A percentile compares a stretch with the other conserved stretches of the same genome.
These are phyloP conservation scores for Phytopythium litorale DNA, from an alignment of 352 stramenopile species.

Conservation along the genomic window DNA sequence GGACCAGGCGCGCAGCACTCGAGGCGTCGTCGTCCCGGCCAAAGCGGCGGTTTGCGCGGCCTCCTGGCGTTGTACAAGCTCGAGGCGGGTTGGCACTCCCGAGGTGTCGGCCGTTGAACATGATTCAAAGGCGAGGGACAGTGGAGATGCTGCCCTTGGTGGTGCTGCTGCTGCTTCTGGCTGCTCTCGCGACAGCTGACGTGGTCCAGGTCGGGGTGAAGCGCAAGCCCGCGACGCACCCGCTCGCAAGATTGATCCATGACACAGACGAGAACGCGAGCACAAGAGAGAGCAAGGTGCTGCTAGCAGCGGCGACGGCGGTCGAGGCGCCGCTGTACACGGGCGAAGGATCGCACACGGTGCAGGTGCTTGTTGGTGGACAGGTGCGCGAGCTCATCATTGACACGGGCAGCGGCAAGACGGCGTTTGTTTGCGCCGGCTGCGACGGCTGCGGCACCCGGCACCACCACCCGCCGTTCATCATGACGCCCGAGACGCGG, in stretches of 20 bases:
- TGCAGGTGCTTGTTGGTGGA: constrained; percentile 55
- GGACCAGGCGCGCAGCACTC: background rate
- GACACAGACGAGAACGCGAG: too few relatives aligned
- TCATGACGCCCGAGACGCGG: constrained; percentile 36
- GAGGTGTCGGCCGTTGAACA: background rate
- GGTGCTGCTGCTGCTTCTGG: background rate
- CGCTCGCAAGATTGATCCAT: background rate
- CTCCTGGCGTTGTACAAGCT: background rate
- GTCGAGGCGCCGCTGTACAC: constrained; percentile 39
- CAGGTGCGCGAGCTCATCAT: constrained; percentile 90
- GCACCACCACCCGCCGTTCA: constrained; percentile 81
- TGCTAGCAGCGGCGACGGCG: constrained; percentile 2
- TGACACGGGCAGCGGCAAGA: constrained; percentile 95
- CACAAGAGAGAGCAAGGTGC: background rate
- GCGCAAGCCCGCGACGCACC: background rate
- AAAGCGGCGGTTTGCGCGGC: background rate
- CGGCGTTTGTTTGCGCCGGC: constrained; percentile 92
- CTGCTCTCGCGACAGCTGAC: background rate
- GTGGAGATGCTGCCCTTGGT: background rate
- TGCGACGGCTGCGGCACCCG: constrained; percentile 86
- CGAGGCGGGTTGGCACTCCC: background rate
- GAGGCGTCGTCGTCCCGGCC: background rate
- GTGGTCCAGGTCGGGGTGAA: background rate
- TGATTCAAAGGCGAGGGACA: background rate
- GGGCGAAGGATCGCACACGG: constrained; percentile 70